phyloP scores from a whole-genome alignment of 2,329 filamentous ascomycete genomes.

The Cercospora sp. region DNA sequence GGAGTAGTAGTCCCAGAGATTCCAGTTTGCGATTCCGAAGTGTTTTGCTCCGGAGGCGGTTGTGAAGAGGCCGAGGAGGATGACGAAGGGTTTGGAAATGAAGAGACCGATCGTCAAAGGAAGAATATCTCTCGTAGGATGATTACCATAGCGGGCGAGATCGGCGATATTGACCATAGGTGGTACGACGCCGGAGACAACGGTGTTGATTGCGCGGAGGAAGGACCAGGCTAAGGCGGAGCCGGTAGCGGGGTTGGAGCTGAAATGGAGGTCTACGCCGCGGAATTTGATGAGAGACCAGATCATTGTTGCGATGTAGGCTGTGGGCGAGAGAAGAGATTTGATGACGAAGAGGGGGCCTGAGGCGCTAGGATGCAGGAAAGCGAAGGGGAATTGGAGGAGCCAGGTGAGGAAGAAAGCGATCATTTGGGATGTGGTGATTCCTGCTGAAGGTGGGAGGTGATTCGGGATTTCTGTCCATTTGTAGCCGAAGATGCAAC shows the following conservation, averaged over 20 bases:
- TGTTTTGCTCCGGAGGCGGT: constrained; percentile 41
- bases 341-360: constrained; percentile 28
- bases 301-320: constrained; percentile 81
- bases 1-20: constrained; percentile 48
- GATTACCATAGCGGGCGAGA: constrained; percentile 44
- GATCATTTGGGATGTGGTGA: constrained; percentile 39
- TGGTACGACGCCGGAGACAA: constrained; percentile 37
- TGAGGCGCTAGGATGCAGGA: constrained; percentile 39
- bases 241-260: constrained; percentile 19
- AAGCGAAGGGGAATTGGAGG: constrained; percentile 38
- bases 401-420: constrained; percentile 36
- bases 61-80: constrained; percentile 44
- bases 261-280: constrained; percentile 22
- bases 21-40: constrained; percentile 46
- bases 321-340: constrained; percentile 40
- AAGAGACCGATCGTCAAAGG: constrained; percentile 42
- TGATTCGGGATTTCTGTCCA: constrained; percentile 40
- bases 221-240: constrained; percentile 41
- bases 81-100: constrained; percentile 43
- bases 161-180: constrained; percentile 46
- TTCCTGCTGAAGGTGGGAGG: constrained; percentile 34
- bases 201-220: constrained; percentile 46
- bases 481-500: constrained; percentile 42
- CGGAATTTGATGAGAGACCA: constrained; percentile 67
- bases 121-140: constrained; percentile 30